These are phyloP conservation scores for Fusarium redolens DNA, from an alignment of 2,329 filamentous ascomycete genomes.

Conservation along the genomic window DNA sequence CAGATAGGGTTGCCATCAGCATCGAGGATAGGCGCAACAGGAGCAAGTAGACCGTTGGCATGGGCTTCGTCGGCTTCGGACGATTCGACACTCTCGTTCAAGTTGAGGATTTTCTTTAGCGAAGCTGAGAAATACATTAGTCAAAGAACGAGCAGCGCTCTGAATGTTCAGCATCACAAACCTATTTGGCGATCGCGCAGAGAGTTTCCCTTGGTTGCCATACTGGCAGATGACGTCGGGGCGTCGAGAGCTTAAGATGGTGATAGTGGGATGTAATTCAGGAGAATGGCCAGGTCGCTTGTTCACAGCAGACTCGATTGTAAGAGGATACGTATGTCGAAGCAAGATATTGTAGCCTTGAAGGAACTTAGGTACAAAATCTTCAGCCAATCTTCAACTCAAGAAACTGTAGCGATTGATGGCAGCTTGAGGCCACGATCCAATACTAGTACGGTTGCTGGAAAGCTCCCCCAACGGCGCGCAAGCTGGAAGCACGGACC, in stretches of 20 bases:
- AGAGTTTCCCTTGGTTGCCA: slow-evolving; percentile 60
- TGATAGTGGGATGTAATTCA: slow-evolving; percentile 43
- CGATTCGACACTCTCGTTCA: slow-evolving; percentile 79
- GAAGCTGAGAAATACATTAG: slow-evolving; percentile 68
- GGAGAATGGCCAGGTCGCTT: slow-evolving; percentile 14
- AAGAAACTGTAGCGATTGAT: slow-evolving; percentile 30
- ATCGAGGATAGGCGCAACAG: slow-evolving; percentile 83
- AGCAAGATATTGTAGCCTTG: background rate
- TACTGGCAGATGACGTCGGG: slow-evolving; percentile 48
- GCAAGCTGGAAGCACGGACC: slow-evolving; percentile 45
- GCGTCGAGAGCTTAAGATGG: slow-evolving; percentile 17
- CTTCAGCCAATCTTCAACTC: slow-evolving; percentile 2
- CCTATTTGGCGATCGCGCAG: slow-evolving; percentile 64
- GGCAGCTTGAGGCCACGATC: slow-evolving; percentile 45
- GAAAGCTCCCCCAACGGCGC: slow-evolving; percentile 39
- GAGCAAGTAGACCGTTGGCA: slow-evolving; percentile 72
- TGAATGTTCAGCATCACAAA: slow-evolving; percentile 32
- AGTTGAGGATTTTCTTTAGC: slow-evolving; percentile 93
- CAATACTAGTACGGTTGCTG: slow-evolving; percentile 28
- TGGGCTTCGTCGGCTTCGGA: slow-evolving; percentile 72
- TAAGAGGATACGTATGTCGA: background rate
- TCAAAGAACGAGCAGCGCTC: background rate
- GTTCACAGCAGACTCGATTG: background rate
- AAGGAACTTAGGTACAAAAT: background rate
- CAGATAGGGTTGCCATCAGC: slow-evolving; percentile 93